Percentiles rank a stretch among this genome's conserved stretches.
phyloP scores from a whole-genome alignment of 768 basidiomycete genomes.

The Phlegmacium glaucopus region DNA sequence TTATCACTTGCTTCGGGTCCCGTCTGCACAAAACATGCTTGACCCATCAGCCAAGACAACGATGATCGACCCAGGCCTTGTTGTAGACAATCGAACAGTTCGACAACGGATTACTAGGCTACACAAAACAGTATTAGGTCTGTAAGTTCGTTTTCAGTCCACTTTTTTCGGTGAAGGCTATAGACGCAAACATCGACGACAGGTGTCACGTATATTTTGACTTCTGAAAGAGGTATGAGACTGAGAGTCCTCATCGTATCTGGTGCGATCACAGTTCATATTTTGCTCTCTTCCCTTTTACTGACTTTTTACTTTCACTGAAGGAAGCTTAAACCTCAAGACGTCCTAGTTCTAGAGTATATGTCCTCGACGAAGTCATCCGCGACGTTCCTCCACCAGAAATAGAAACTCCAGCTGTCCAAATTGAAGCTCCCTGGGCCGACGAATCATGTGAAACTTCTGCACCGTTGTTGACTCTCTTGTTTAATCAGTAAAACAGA shows the following conservation, averaged over 20 bases:
- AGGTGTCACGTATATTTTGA: conserved; percentile 56
- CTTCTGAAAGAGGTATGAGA: conserved; percentile 74
- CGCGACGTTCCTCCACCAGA: no score
- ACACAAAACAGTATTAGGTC: conserved; percentile 68
- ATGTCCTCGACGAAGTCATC: no score
- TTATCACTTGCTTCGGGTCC: no score
- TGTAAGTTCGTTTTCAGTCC: conserved; percentile 40
- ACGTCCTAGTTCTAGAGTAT: no score
- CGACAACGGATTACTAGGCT: no score
- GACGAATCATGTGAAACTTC: conserved; percentile 65
- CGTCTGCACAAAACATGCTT: conserved; percentile 47
- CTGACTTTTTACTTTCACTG: no score
- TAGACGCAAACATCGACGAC: no score
- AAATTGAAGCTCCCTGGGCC: conserved; percentile 57
- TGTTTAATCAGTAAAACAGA: conserved; percentile 27
- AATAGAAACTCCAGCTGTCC: no score
- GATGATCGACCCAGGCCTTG: conserved; percentile 50
- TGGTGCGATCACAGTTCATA: conserved; percentile 69
- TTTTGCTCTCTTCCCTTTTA: conserved; percentile 20
- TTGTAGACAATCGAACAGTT: no score
- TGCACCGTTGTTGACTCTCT: conserved; percentile 19
- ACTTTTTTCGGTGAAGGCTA: no score
- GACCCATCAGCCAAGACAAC: conserved; percentile 47
- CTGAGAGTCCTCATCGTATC: no score
- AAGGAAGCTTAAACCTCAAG: no score